Conservation (phyloP, 345 rosid species). For the Populus euphratica region DNA sequence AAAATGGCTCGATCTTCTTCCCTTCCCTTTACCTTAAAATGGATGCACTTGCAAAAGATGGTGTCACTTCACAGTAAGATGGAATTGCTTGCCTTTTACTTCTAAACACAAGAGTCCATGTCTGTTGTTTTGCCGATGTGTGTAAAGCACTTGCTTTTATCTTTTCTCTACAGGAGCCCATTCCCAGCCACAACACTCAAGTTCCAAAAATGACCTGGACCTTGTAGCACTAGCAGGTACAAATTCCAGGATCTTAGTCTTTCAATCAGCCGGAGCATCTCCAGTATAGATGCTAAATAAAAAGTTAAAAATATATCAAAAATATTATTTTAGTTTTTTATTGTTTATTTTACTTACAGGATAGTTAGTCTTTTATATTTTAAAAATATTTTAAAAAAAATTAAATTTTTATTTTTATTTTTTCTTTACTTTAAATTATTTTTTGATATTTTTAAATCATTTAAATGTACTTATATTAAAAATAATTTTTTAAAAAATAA, state of each 20-base stretch:
- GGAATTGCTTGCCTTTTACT: constrained; percentile 7
- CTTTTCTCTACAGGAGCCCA: not conserved
- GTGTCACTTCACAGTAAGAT: not conserved
- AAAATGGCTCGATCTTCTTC: not conserved
- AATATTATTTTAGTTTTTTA: no score
- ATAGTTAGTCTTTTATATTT: no score
- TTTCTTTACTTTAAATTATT: no score
- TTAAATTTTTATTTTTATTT: no score
- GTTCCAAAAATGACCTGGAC: not conserved
- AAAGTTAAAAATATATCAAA: no score
- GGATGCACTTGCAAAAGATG: not conserved
- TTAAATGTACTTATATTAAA: no score
- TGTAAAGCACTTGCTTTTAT: not conserved
- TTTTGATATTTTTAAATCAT: no score
- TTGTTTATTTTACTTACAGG: no score
- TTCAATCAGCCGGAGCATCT: not conserved
- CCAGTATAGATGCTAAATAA: no score
- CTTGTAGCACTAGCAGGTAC: not conserved
- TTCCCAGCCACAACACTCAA: not conserved
- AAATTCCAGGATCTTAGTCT: not conserved
- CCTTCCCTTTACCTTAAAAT: not conserved
- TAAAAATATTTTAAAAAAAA: no score
- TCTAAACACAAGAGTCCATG: not conserved
- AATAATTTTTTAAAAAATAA: no score
- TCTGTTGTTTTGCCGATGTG: not conserved